phyloP scores from a whole-genome alignment of 2,329 filamentous ascomycete genomes.

The Dactylellina sp. region DNA sequence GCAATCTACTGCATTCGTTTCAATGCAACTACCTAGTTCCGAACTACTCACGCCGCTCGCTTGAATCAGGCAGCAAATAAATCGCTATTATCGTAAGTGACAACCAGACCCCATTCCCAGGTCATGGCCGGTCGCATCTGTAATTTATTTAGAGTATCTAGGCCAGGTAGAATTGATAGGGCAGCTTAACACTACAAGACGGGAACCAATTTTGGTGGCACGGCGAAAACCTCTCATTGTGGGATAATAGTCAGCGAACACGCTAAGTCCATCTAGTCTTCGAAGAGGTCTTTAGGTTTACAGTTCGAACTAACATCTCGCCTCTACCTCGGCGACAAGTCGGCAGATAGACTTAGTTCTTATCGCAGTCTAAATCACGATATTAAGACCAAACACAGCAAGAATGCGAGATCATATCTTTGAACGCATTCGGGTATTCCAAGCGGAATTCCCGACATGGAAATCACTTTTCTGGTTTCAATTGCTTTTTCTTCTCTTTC shows the following conservation, averaged over 20 bases:
- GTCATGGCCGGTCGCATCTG: no score
- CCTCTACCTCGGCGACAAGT: slow-evolving; percentile 26
- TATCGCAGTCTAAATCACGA: not conserved
- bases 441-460: slow-evolving; percentile 7
- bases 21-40: slow-evolving; percentile 34
- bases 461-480: not conserved
- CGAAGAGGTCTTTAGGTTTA: not conserved
- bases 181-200: no score
- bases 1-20: slow-evolving; percentile 41
- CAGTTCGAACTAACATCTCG: slow-evolving; percentile 13
- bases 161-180: no score
- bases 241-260: no score
- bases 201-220: no score
- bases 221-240: no score
- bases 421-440: not conserved
- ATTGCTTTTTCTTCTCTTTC: not conserved
- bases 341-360: slow-evolving; percentile 19
- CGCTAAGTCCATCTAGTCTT: not conserved
- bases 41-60: slow-evolving; percentile 31
- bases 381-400: not conserved
- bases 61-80: not conserved
- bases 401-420: slow-evolving; percentile 21
- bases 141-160: no score
- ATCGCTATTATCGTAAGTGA: no score
- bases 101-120: no score